A percentile compares a stretch with the other conserved stretches of the same genome.
These are phyloP conservation scores for Tardiomyces depauwii DNA, from an alignment of 1,139 yeast species.

Conservation along the genomic window DNA sequence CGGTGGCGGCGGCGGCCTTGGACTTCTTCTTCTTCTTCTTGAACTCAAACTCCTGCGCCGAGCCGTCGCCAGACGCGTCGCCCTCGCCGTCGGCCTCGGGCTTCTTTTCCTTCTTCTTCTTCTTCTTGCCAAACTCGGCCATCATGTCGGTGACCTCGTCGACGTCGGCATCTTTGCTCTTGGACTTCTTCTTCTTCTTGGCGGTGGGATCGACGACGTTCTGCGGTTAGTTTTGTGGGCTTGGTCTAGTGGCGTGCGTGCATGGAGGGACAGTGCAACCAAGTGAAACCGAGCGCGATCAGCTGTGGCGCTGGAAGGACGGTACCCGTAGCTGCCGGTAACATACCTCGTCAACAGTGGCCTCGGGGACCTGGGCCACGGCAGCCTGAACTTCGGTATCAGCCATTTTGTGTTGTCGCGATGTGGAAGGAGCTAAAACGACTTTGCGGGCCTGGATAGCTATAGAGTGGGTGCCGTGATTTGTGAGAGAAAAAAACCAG, in stretches of 20 bases:
- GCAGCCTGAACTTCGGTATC: neutral
- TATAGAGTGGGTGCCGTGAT: neutral
- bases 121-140: conserved; percentile 39
- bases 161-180: conserved; percentile 18
- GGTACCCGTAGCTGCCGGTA: too few species aligned
- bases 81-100: conserved; percentile 28
- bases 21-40: conserved; percentile 75
- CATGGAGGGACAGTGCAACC: too few species aligned
- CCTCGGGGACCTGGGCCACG: neutral
- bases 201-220: conserved; percentile 50
- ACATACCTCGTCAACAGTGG: neutral
- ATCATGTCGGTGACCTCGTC: conserved; percentile 31
- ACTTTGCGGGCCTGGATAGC: neutral
- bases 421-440: too few species aligned
- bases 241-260: neutral
- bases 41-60: conserved; percentile 64
- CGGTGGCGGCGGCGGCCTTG: conserved; percentile 49
- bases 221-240: neutral
- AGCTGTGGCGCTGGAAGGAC: too few species aligned
- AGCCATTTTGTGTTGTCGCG: neutral
- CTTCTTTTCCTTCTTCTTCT: conserved; percentile 35
- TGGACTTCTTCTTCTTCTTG: conserved; percentile 73
- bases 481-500: neutral
- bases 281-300: too few species aligned
- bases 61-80: conserved; percentile 34